phyloP scores from a whole-genome alignment of 2,329 filamentous ascomycete genomes.

The Trichoderma arundinaceum region DNA sequence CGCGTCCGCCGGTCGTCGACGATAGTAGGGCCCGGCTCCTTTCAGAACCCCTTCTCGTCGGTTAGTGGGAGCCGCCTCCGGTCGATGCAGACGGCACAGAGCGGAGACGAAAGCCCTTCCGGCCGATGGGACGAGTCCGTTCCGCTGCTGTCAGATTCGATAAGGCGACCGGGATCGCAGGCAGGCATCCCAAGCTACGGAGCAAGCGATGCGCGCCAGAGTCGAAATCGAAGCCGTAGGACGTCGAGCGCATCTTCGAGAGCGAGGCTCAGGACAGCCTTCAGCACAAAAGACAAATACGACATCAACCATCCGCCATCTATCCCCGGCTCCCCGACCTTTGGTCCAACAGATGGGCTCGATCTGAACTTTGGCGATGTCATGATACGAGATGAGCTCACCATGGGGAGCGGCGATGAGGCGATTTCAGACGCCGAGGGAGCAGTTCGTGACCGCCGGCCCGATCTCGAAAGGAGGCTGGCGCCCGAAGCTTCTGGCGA shows the following conservation, averaged over 20 bases:
- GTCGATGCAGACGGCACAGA: constrained; percentile 45
- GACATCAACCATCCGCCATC: constrained; percentile 74
- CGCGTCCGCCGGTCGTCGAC: constrained; percentile 67
- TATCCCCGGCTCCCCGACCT: constrained; percentile 64
- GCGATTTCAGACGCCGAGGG: constrained; percentile 41
- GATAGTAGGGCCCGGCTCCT: constrained; percentile 46
- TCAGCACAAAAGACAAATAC: constrained; percentile 53
- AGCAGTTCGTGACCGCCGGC: constrained; percentile 39
- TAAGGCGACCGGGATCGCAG: constrained; percentile 36
- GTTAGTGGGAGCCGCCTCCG: constrained; percentile 45
- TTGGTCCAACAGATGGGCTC: constrained; percentile 55
- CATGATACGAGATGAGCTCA: constrained; percentile 71
- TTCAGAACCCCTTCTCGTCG: constrained; percentile 44
- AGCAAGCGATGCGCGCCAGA: constrained; percentile 46
- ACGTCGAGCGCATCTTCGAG: constrained; percentile 60
- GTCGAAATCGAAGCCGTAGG: constrained; percentile 50
- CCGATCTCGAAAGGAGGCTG: constrained; percentile 52
- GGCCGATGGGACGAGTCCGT: constrained; percentile 54
- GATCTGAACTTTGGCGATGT: constrained; percentile 69
- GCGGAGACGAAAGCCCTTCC: constrained; percentile 55
- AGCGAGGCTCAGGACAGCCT: constrained; percentile 47
- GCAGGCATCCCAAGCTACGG: constrained; percentile 49
- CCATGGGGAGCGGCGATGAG: constrained; percentile 45
- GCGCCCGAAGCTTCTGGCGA: constrained; percentile 76
- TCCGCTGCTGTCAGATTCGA: constrained; percentile 57